A percentile compares a stretch with the other conserved stretches of the same genome.
Evolutionary conservation across 129 eudicot genomes (phyloP).

Genomic region (Cynara cardunculus): DNA sequence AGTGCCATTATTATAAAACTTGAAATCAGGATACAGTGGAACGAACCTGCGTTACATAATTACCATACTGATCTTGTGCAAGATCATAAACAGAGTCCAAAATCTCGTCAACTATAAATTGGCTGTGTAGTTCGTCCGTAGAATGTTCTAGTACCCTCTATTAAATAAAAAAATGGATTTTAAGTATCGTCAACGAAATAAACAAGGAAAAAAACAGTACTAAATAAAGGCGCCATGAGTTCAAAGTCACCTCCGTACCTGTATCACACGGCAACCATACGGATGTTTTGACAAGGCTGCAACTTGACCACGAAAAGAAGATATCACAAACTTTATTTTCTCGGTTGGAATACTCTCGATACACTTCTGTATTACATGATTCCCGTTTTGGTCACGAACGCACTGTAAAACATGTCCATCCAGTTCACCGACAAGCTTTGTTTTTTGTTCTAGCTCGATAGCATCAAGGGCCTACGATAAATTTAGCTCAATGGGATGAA

Average conservation of each 20-base stretch:
- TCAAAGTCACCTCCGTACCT: constrained; percentile 34
- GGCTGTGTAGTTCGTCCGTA: constrained; percentile 41
- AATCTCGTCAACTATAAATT: constrained; percentile 58
- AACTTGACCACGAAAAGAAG: constrained; percentile 73
- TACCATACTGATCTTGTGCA: constrained; percentile 67
- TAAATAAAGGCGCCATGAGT: background rate
- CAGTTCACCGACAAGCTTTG: constrained; percentile 55
- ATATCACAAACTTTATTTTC: constrained; percentile 47
- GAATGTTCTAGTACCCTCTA: constrained; percentile 62
- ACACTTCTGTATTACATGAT: constrained; percentile 82
- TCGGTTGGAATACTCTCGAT: constrained; percentile 60
- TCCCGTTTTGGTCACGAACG: constrained; percentile 81
- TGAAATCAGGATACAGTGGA: background rate
- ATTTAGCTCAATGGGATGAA: background rate
- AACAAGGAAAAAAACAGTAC: background rate
- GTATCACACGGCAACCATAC: constrained; percentile 86
- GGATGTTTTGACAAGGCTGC: constrained; percentile 70
- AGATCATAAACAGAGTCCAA: constrained; percentile 57
- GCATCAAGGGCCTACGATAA: constrained; percentile 63
- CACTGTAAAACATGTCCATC: constrained; percentile 74
- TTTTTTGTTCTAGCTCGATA: constrained; percentile 63
- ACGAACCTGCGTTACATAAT: constrained; percentile 69
- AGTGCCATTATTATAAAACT: too few relatives aligned
- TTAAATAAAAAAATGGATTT: background rate
- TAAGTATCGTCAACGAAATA: background rate